A percentile compares a stretch with the other conserved stretches of the same genome.
phyloP scores from a whole-genome alignment of 179 eudicot species.

The Spinacia oleracea region DNA sequence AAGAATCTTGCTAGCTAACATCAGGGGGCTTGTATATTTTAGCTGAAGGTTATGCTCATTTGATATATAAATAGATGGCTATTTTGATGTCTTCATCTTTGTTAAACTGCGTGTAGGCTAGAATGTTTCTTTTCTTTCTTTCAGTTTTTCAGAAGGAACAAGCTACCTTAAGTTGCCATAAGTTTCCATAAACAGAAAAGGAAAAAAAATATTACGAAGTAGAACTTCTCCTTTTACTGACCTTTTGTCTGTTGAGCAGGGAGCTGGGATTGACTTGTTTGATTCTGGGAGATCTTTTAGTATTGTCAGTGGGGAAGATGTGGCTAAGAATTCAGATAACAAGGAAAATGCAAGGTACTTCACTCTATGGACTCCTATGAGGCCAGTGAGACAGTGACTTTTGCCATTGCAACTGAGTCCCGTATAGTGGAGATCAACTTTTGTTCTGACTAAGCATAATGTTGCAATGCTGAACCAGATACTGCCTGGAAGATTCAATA shows the following conservation, averaged over 20 bases:
- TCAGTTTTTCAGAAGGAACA: neutral
- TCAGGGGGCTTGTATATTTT: neutral
- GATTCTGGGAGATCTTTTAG: slow-evolving; percentile 51
- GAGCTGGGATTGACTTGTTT: slow-evolving; percentile 63
- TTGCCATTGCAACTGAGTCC: neutral
- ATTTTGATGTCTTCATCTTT: neutral
- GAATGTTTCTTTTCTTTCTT: neutral
- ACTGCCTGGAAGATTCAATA: slow-evolving; percentile 55
- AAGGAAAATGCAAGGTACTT: slow-evolving; percentile 60
- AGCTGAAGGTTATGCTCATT: neutral
- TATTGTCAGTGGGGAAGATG: slow-evolving; percentile 62
- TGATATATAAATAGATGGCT: neutral
- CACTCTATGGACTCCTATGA: slow-evolving; percentile 2
- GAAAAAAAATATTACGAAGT: too few relatives aligned
- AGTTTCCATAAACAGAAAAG: neutral
- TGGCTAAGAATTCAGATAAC: slow-evolving; percentile 47
- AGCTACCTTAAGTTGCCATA: too few relatives aligned
- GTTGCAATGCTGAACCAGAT: slow-evolving; percentile 25
- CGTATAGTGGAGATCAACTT: neutral
- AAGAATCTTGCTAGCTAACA: neutral
- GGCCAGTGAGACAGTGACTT: slow-evolving; percentile 11
- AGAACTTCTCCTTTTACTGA: neutral
- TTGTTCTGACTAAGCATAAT: slow-evolving; percentile 12
- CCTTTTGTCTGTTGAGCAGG: slow-evolving; percentile 44
- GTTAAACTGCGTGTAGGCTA: neutral